Base-by-base conservation (phyloP, 2,329 filamentous ascomycete genomes). In the Alternaria burnsii region DNA sequence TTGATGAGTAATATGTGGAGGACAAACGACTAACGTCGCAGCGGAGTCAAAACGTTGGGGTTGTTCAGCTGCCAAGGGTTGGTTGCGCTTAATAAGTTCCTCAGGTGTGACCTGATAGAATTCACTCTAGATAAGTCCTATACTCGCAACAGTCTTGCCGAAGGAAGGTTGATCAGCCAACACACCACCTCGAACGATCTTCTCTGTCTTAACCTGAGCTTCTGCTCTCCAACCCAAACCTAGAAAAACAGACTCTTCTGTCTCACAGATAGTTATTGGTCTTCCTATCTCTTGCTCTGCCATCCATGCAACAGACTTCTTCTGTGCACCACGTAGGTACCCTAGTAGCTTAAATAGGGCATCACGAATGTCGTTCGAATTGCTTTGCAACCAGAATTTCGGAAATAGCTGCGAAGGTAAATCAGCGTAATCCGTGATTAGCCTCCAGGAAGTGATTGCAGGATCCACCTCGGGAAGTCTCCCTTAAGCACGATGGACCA, bases 161-260 rank as follows among this genome's bases (percentile, higher is more conserved):
- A 88, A 88, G 0, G 87, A 88, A 34, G 89, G 87, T 44, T 86
- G 82, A 68, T 90, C 87, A 2, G 88, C 88, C 34, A 90, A 79
- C 18, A 91, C 81, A 5, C 88, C 89, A 12, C 89, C 88, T 18
- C 82, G 82, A 41, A 88, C 62, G 32, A 60, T 36, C 53, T 79
- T 50, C n/a, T 38, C n/a, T 36, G 79, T 71, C 59, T 81, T 67
- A n/a, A 82, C 84, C n/a, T 74, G 76, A 1, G 80, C 87, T 71
- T 89, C 88, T 2, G 83, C 82, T 58, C 85, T 83, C 85, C 87
- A 90, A 11, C 83, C 81, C 30, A 89, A 69, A 22, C 80, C 70
- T 0, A 79, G 68, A 12, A 88, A 70, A 1, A 82, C 61, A 3
- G 82, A 82, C 70, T 91, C 89, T 59, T 88, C 86, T 0, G 84